Percentiles rank a stretch among this genome's conserved stretches.
These are phyloP conservation scores for Phellopilus nigrolimitatus DNA, from an alignment of 1,284 basidiomycete species.

Conservation along the genomic window DNA sequence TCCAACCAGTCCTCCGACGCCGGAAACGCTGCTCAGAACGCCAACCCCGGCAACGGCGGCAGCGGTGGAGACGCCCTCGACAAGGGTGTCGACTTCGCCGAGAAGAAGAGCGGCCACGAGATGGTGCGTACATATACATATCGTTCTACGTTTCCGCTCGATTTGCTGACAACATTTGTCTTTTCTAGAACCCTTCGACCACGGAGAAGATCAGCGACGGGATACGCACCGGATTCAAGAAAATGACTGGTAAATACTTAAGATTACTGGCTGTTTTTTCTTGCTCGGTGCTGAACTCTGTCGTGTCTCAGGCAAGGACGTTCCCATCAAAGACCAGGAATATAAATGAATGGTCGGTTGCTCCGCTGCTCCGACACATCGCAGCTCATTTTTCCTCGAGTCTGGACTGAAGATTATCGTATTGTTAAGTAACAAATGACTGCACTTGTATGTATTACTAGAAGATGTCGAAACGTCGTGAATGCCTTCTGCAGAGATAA, in stretches of 20 bases:
- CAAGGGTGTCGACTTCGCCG: constrained; percentile 23
- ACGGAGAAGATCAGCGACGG: constrained; percentile 25
- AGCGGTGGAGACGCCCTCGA: constrained; percentile 22
- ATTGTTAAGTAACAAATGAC: too few relatives aligned
- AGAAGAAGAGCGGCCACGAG: constrained; percentile 21
- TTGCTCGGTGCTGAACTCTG: background rate
- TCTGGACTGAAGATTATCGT: too few relatives aligned
- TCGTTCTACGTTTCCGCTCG: background rate
- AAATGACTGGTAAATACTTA: constrained; percentile 18
- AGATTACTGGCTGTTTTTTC: background rate
- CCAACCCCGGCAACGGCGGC: background rate
- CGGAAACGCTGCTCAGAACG: background rate
- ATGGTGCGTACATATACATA: constrained; percentile 9
- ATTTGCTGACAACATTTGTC: background rate
- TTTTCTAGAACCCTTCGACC: constrained; percentile 16
- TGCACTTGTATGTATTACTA: too few relatives aligned
- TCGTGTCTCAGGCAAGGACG: constrained; percentile 18
- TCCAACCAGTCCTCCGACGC: too few relatives aligned
- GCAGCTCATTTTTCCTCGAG: too few relatives aligned
- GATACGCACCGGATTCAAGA: constrained; percentile 21
- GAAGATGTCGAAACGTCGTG: too few relatives aligned
- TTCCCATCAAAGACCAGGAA: constrained; percentile 20
- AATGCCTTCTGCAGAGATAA: too few relatives aligned
- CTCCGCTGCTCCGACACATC: too few relatives aligned
- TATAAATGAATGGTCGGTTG: constrained; percentile 13